Conservation (phyloP, 2,329 filamentous ascomycete species). For the Stachybotrys chlorohalonatus region DNA sequence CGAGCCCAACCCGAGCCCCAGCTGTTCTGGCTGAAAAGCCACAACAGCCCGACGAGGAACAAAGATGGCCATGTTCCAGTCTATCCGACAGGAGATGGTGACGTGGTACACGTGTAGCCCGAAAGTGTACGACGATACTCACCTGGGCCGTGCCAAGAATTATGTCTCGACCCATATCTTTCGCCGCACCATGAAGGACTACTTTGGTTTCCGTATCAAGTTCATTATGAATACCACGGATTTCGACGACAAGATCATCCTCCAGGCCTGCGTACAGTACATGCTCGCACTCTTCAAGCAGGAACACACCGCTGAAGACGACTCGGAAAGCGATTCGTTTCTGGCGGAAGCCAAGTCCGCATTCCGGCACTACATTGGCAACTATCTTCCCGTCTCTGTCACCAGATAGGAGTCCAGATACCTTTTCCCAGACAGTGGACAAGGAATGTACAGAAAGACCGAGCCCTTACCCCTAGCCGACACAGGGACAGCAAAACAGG, state of each 20-base stretch:
- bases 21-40: constrained; percentile 34
- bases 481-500: too few relatives aligned
- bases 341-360: constrained; percentile 5
- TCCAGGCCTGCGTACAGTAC: constrained; percentile 56
- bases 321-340: constrained; percentile 1
- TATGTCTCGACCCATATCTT: constrained; percentile 77
- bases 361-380: neutral
- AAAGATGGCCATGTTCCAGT: constrained; percentile 56
- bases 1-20: neutral
- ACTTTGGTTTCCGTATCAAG: constrained; percentile 64
- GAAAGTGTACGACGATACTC: constrained; percentile 64
- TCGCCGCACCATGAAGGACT: constrained; percentile 62
- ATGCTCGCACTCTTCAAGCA: constrained; percentile 42
- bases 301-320: constrained; percentile 5
- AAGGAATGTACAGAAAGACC: too few relatives aligned
- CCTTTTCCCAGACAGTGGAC: too few relatives aligned
- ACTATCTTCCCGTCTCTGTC: too few relatives aligned
- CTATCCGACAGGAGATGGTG: constrained; percentile 1
- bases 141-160: constrained; percentile 68
- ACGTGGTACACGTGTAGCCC: constrained; percentile 50
- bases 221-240: constrained; percentile 84
- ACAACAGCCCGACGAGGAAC: constrained; percentile 55
- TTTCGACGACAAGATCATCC: constrained; percentile 53
- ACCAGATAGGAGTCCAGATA: too few relatives aligned
- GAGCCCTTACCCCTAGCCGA: too few relatives aligned